Evolutionary conservation across 1,139 yeast species (phyloP), one percentile per base, ranked within the genome.

Genomic region (Pichia sp.): DNA sequence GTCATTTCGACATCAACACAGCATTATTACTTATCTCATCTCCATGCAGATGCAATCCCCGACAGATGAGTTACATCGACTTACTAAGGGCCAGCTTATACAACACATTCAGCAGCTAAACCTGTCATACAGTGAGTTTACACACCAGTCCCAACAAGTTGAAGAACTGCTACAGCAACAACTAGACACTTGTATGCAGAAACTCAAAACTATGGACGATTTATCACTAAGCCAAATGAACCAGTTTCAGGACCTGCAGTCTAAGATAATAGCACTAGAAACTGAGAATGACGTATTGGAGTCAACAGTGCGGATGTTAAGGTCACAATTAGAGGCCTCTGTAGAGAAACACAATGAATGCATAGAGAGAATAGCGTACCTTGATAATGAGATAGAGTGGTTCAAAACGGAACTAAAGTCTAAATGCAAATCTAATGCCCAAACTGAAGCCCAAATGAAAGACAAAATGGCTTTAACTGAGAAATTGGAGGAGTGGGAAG

Each of bases 141-240:
- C 46, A 7, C 17, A 33, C 3, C 53, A 53, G 11, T 49, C 56
- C 7, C 41, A 41, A 19, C 50, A 52, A 22, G 43, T 53, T 14
- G 56, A 53, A 32, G 52, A 47, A 8, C 41, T 49, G 22, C 32
- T 53, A 17, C 53, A 52, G 21, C 23, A 45, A 7, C 56, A 53
- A 27, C 19, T 50, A 11, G 38, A 48, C n/a, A n/a, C n/a, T n/a
- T n/a, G n/a, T n/a, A n/a, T n/a, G n/a, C n/a, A n/a, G n/a, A n/a
- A n/a, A n/a, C n/a, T n/a, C n/a, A n/a, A n/a, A n/a, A n/a, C n/a
- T n/a, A n/a, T n/a, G n/a, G n/a, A n/a, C n/a, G n/a, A n/a, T n/a
- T n/a, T n/a, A n/a, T n/a, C n/a, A n/a, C n/a, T n/a, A n/a, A n/a
- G n/a, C n/a, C n/a, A n/a, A n/a, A n/a, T n/a, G n/a, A n/a, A n/a